Conservation (phyloP, 805 yeast genomes). For the Wickerhamia fluorescens region DNA sequence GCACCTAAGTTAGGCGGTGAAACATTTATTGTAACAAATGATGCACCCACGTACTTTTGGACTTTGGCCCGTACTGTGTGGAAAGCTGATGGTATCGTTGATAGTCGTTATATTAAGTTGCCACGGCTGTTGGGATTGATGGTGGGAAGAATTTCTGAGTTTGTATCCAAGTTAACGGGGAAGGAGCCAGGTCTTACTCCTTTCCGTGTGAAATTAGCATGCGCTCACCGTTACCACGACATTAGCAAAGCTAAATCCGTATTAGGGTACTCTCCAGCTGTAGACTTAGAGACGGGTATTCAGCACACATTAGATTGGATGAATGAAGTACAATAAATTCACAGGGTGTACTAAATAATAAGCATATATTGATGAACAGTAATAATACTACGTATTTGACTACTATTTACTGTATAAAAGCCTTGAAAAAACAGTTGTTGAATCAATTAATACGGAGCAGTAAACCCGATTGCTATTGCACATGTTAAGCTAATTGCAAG, state of each 20-base stretch:
- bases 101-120: conserved; percentile 59
- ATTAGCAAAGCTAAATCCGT: conserved; percentile 76
- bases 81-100: conserved; percentile 91
- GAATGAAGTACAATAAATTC: conserved; percentile 50
- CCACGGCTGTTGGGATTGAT: conserved; percentile 69
- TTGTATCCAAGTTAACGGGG: conserved; percentile 59
- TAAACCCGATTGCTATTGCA: too few species aligned
- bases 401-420: too few species aligned
- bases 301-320: conserved; percentile 78
- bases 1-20: conserved; percentile 65
- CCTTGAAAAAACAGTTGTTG: too few species aligned
- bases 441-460: too few species aligned
- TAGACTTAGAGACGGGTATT: conserved; percentile 74
- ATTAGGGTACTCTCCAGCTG: conserved; percentile 76
- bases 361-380: too few species aligned
- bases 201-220: conserved; percentile 84
- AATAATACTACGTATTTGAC: too few species aligned
- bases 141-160: conserved; percentile 76
- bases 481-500: too few species aligned
- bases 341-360: too few species aligned
- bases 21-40: conserved; percentile 86
- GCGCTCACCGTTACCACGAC: conserved; percentile 91
- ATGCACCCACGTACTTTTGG: conserved; percentile 94
- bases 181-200: conserved; percentile 95
- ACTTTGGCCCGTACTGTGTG: conserved; percentile 93